phyloP scores from a whole-genome alignment of 2,329 filamentous ascomycete genomes.

The Paecilomyces dactylethromorphus region DNA sequence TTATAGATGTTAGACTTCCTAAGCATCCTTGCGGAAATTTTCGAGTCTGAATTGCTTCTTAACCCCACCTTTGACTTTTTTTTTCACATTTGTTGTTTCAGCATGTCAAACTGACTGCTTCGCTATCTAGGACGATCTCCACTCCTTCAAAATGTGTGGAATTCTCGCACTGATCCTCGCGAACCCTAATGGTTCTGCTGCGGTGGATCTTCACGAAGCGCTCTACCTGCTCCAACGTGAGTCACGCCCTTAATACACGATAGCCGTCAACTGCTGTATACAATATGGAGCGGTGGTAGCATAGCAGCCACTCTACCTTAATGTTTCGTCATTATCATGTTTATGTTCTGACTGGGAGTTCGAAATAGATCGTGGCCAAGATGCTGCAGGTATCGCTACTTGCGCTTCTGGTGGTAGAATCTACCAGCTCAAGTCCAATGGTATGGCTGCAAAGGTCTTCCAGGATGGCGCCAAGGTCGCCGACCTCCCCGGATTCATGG shows the following conservation, averaged over 20 bases:
- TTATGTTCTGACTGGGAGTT: constrained; percentile 19
- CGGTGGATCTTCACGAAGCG: constrained; percentile 62
- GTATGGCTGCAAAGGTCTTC: constrained; percentile 81
- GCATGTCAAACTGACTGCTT: constrained; percentile 2
- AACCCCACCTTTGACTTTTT: neutral
- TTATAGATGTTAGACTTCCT: constrained; percentile 46
- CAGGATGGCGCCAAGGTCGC: constrained; percentile 66
- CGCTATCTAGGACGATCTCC: constrained; percentile 1
- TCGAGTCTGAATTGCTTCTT: constrained; percentile 10
- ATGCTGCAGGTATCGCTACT: constrained; percentile 79
- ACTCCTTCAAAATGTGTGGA: constrained; percentile 50
- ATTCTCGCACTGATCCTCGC: constrained; percentile 57
- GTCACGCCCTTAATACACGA: constrained; percentile 14
- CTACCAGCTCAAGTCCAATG: constrained; percentile 85
- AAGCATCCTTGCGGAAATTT: constrained; percentile 37
- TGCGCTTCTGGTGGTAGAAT: constrained; percentile 71
- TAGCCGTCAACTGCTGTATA: neutral
- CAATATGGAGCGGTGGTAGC: neutral
- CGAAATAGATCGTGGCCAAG: constrained; percentile 63
- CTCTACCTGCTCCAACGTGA: constrained; percentile 62
- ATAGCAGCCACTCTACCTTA: constrained; percentile 14
- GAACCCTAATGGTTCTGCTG: constrained; percentile 45
- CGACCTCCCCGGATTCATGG: constrained; percentile 79
- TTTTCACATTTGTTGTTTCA: neutral
- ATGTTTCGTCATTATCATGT: constrained; percentile 11